phyloP scores from a whole-genome alignment of 106 monocot genomes.

The Cymbidium sinense region DNA sequence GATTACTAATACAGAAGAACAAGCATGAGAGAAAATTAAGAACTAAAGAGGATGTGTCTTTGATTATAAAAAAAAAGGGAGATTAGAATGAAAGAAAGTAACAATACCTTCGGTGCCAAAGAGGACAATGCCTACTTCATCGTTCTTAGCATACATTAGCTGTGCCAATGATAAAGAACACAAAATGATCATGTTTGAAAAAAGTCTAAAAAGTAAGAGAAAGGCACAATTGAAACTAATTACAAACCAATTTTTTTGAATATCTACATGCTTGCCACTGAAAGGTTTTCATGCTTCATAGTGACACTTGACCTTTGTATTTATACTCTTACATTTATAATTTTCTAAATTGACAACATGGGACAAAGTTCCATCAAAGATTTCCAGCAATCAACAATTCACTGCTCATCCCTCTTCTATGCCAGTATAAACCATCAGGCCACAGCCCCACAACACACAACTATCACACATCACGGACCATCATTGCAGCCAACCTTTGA shows the following conservation, averaged over 20 bases:
- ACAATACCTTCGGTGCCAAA: conserved; percentile 83
- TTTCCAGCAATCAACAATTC: background rate
- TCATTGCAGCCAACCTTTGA: background rate
- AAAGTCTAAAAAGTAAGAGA: background rate
- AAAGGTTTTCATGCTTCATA: background rate
- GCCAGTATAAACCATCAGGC: background rate
- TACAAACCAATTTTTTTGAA: background rate
- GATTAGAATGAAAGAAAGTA: background rate
- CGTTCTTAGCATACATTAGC: conserved; percentile 72
- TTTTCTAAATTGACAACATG: background rate
- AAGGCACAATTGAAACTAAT: background rate
- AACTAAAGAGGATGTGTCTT: background rate
- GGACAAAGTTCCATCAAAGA: background rate
- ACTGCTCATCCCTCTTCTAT: background rate
- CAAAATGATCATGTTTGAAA: conserved; percentile 1
- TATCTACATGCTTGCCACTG: background rate
- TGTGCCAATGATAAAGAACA: conserved; percentile 18
- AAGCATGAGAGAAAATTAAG: background rate
- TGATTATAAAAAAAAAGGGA: background rate
- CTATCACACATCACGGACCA: background rate
- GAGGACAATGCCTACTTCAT: conserved; percentile 82
- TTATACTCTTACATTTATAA: background rate
- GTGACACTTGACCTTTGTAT: background rate
- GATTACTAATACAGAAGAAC: background rate
- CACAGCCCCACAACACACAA: background rate